phyloP scores from a whole-genome alignment of 192 early-diverging fungal genomes.

The Coemansia sp. region DNA sequence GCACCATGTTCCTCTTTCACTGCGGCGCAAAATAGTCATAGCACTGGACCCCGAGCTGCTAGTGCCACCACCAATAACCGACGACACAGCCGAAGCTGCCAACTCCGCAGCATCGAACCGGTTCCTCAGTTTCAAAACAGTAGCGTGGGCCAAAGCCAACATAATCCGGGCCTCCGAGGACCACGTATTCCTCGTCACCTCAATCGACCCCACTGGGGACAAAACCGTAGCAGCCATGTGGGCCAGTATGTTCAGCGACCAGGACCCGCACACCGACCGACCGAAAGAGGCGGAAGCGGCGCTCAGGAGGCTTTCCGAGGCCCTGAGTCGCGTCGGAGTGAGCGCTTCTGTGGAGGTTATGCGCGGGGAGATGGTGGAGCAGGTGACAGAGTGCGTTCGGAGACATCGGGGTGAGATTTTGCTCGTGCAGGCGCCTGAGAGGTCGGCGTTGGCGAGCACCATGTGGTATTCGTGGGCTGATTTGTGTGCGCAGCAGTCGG shows the following conservation, averaged over 20 bases:
- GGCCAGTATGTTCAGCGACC: slow-evolving; percentile 23
- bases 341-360: slow-evolving; percentile 23
- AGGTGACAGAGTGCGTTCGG: slow-evolving; percentile 22
- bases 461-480: slow-evolving; percentile 40
- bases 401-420: slow-evolving; percentile 29
- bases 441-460: slow-evolving; percentile 4
- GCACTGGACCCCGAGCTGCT: slow-evolving; percentile 35
- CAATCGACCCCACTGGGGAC: slow-evolving; percentile 14
- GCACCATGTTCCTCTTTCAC: slow-evolving; percentile 36
- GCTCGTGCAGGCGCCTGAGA: slow-evolving; percentile 24
- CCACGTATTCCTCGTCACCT: slow-evolving; percentile 43
- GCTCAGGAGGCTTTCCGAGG: slow-evolving; percentile 11
- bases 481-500: slow-evolving; percentile 12
- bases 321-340: slow-evolving; percentile 15
- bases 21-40: slow-evolving; percentile 48
- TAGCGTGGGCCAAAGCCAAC: slow-evolving; percentile 48
- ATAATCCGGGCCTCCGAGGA: slow-evolving; percentile 26
- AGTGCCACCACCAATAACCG: background rate
- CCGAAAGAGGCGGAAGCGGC: slow-evolving; percentile 11
- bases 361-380: slow-evolving; percentile 7
- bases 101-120: slow-evolving; percentile 3
- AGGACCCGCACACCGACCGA: slow-evolving; percentile 14
- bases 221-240: slow-evolving; percentile 18
- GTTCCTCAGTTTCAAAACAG: slow-evolving; percentile 33
- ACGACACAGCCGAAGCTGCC: slow-evolving; percentile 1